Evolutionary conservation across 129 eudicot genomes (phyloP), one percentile per base, ranked within the genome.

Genomic region (Scalesia atractyloides): DNA sequence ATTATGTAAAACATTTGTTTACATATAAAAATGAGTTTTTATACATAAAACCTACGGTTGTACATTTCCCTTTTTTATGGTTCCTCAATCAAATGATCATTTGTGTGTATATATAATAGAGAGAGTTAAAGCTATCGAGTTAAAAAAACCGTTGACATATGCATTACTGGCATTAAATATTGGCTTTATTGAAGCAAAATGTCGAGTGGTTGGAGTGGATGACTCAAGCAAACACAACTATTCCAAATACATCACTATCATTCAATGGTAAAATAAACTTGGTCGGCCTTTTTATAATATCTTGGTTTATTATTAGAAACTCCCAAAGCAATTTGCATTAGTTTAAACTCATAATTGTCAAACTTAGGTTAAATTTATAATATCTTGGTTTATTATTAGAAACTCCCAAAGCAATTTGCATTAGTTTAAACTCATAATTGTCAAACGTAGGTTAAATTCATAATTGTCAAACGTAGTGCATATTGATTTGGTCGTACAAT

Each of bases 211-310:
- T 75, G 60, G 56, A 39, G 73, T 43, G 68, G 67, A 66, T 75
- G 80, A 43, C 73, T 66, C 68, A 66, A 52, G 66, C 73, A 75
- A 75, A n/a, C 56, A 52, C 16, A 30, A 57, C 59, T 53, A 46
- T 54, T 54, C 64, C 63, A 50, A 75, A 66, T 76, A 7, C 49
- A 75, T 76, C 80, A 67, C 22, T 74, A 75, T 66, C 79, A 56
- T 11, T n/a, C 11, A 43, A 37, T 43, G 64, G 24, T 66, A n/a
- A 51, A 67, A 36, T 50, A 73, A 56, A 52, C 43, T 76, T 76
- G 61, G 80, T 76, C 80, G 80, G 80, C 69, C 30, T 19, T 68
- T 76, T 3, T 76, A 30, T 76, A 66, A 19, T 68, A 39, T 62
- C 60, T 33, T 48, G 49, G 41, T 15, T 48, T 7, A 18, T 44